A percentile compares a stretch with the other conserved stretches of the same genome.
phyloP scores from a whole-genome alignment of 192 early-diverging fungal species.

The Coemansia sp. region DNA sequence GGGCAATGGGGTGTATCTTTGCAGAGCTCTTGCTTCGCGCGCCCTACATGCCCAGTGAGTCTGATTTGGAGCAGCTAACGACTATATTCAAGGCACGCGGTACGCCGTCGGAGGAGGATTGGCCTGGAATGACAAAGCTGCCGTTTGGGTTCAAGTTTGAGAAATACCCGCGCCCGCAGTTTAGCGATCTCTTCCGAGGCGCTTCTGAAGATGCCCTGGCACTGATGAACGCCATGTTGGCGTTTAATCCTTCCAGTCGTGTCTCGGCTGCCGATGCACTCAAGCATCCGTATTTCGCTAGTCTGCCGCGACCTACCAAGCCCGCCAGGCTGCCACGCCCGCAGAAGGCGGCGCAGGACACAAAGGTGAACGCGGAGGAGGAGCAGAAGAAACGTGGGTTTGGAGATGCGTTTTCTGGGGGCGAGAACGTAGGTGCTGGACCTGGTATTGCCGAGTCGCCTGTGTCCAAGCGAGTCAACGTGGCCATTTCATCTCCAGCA shows the following conservation, averaged over 20 bases:
- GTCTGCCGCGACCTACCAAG: slow-evolving; percentile 30
- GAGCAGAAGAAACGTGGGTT: slow-evolving; percentile 21
- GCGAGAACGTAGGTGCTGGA: slow-evolving; percentile 15
- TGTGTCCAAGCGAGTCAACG: slow-evolving; percentile 23
- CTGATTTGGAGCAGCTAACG: slow-evolving; percentile 71
- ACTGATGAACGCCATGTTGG: slow-evolving; percentile 81
- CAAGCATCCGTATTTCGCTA: slow-evolving; percentile 36
- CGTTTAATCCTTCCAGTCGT: slow-evolving; percentile 80
- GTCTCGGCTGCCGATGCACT: slow-evolving; percentile 74
- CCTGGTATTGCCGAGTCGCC: no score
- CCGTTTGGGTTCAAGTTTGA: slow-evolving; percentile 73
- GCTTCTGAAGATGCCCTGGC: slow-evolving; percentile 80
- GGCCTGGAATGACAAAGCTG: slow-evolving; percentile 73
- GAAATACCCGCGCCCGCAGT: slow-evolving; percentile 65
- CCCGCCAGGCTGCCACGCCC: slow-evolving; percentile 41
- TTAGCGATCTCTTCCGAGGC: slow-evolving; percentile 75
- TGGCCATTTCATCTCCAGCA: slow-evolving; percentile 48
- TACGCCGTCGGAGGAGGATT: slow-evolving; percentile 77
- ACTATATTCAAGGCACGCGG: slow-evolving; percentile 77
- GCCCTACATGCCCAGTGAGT: slow-evolving; percentile 85
- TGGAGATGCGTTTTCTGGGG: slow-evolving; percentile 11
- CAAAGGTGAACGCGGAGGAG: not conserved
- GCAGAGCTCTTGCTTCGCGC: slow-evolving; percentile 91
- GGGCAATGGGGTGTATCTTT: slow-evolving; percentile 98
- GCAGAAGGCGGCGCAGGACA: slow-evolving; percentile 3